These are phyloP conservation scores for Rhododendron ovatum DNA, from an alignment of 148 eudicot species.

Conservation along the genomic window DNA sequence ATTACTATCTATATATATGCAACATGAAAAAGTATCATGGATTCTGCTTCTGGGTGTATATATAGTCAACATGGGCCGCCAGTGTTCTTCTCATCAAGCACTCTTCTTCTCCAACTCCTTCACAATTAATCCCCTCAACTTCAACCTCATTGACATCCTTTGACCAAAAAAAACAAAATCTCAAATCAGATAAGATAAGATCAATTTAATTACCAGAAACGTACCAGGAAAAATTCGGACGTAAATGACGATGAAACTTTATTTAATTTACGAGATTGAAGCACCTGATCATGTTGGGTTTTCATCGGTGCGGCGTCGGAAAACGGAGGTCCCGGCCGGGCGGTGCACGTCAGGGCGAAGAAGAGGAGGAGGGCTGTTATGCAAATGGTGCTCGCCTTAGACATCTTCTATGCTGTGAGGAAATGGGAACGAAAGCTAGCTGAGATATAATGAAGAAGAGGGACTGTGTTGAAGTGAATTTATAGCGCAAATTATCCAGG, in stretches of 20 bases:
- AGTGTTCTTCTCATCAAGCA: conserved; percentile 35
- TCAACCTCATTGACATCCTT: conserved; percentile 3
- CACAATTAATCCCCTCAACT: conserved; percentile 14
- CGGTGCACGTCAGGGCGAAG: conserved; percentile 11
- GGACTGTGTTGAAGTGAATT: conserved; percentile 1
- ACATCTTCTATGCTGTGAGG: conserved; percentile 17
- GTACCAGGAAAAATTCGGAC: background rate
- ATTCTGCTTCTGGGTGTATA: conserved; percentile 40
- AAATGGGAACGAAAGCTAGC: background rate
- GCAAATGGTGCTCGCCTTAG: conserved; percentile 21
- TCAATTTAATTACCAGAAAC: background rate
- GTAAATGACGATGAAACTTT: background rate
- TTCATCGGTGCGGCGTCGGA: conserved; percentile 20
- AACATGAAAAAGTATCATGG: background rate
- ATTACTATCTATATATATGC: background rate
- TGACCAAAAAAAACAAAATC: background rate
- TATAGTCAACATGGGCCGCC: conserved; percentile 37
- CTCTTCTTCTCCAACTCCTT: conserved; percentile 33
- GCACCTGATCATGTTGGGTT: conserved; percentile 17
- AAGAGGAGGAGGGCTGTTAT: conserved; percentile 26
- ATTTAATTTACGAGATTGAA: background rate
- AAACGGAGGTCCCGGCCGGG: conserved; percentile 27
- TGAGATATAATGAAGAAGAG: background rate
- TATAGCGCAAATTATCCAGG: background rate
- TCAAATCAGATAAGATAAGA: background rate